These are phyloP conservation scores for Ottelia alismoides DNA, from an alignment of 106 monocot genomes.

Conservation along the genomic window DNA sequence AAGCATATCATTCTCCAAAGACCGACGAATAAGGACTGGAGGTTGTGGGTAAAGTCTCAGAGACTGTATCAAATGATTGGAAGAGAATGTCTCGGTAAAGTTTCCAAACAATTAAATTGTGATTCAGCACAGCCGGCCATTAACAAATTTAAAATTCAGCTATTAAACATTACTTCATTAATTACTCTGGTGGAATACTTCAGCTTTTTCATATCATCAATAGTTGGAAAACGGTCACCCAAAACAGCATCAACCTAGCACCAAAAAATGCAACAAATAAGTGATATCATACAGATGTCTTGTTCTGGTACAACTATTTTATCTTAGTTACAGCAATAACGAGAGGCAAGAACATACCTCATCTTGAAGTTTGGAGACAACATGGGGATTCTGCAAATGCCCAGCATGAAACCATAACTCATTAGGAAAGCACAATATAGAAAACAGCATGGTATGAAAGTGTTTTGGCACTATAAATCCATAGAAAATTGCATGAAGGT, in stretches of 20 bases:
- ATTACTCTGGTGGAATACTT: conserved; percentile 90
- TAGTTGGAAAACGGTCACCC: conserved; percentile 76
- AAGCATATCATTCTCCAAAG: conserved; percentile 77
- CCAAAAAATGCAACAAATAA: too few species aligned
- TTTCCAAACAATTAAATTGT: neutral
- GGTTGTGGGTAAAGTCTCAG: conserved; percentile 96
- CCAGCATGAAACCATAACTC: too few species aligned
- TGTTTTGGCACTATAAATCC: too few species aligned
- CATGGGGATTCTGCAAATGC: conserved; percentile 53
- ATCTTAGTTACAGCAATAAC: too few species aligned
- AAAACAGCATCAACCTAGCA: conserved; percentile 73
- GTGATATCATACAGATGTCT: too few species aligned
- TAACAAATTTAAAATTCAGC: too few species aligned
- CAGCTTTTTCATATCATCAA: conserved; percentile 85
- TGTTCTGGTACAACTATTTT: too few species aligned
- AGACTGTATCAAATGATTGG: conserved; percentile 41
- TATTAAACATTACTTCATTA: conserved; percentile 65
- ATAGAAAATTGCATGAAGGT: too few species aligned
- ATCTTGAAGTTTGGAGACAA: conserved; percentile 81
- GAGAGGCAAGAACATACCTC: conserved; percentile 66
- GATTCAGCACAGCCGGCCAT: neutral
- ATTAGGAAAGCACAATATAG: too few species aligned
- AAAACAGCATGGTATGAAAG: too few species aligned
- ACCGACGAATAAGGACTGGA: conserved; percentile 91
- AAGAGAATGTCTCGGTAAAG: neutral